phyloP scores from a whole-genome alignment of 768 basidiomycete species.

The Boletellus ananas region DNA sequence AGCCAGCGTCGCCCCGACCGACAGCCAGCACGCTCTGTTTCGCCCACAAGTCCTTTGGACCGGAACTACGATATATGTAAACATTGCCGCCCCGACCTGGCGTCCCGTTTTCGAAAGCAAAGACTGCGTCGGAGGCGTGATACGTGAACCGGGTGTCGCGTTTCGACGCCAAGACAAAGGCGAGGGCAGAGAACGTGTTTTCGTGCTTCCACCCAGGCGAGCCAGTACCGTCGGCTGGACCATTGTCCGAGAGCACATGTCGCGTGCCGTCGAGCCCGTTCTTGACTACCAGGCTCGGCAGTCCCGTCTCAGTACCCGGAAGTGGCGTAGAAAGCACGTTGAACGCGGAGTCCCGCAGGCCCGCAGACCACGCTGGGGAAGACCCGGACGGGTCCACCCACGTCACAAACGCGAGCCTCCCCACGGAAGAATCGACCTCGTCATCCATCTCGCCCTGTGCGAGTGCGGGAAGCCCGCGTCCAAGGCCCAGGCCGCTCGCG shows the following conservation, averaged over 20 bases:
- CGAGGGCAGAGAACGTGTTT: slow-evolving; percentile 83
- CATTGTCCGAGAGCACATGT: slow-evolving; percentile 42
- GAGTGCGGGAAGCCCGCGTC: slow-evolving; percentile 72
- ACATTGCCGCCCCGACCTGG: slow-evolving; percentile 72
- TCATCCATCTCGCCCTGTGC: slow-evolving; percentile 89
- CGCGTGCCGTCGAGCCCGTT: slow-evolving; percentile 70
- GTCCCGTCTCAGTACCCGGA: slow-evolving; percentile 43
- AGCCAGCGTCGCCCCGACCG: slow-evolving; percentile 64
- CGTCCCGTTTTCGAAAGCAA: slow-evolving; percentile 82
- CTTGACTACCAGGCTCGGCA: slow-evolving; percentile 56
- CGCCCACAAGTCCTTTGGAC: slow-evolving; percentile 53
- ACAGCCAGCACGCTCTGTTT: slow-evolving; percentile 82
- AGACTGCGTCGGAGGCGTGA: slow-evolving; percentile 56
- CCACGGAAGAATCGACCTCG: slow-evolving; percentile 76
- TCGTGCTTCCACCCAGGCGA: slow-evolving; percentile 62
- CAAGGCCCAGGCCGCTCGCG: slow-evolving; percentile 58
- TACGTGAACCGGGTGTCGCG: slow-evolving; percentile 84
- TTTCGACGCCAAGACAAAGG: slow-evolving; percentile 93
- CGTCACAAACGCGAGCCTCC: slow-evolving; percentile 58
- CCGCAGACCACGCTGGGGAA: slow-evolving; percentile 40
- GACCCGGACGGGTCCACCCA: slow-evolving; percentile 59
- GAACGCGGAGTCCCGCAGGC: slow-evolving; percentile 35
- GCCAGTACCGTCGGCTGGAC: neutral
- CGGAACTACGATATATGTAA: slow-evolving; percentile 73
- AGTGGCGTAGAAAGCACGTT: slow-evolving; percentile 68